phyloP scores from a whole-genome alignment of 2,329 filamentous ascomycete species.

The Monosporascus cannonballus region DNA sequence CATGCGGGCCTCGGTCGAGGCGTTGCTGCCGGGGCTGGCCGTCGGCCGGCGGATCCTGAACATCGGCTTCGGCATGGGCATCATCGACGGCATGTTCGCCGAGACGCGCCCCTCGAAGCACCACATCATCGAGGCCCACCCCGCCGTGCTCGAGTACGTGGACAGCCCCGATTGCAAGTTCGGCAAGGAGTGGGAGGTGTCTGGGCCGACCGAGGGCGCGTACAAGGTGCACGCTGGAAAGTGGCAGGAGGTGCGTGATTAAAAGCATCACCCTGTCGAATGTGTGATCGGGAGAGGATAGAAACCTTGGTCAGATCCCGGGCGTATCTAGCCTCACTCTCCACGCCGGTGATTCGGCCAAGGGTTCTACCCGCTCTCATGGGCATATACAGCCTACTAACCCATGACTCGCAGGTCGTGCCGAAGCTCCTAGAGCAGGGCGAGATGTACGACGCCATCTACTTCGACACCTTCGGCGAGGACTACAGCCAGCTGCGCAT shows the following conservation, averaged over 20 bases:
- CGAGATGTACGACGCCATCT: slow-evolving; percentile 77
- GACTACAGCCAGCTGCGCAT: slow-evolving; percentile 78
- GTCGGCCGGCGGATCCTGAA: slow-evolving; percentile 68
- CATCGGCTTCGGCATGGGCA: slow-evolving; percentile 87
- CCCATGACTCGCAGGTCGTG: slow-evolving; percentile 27
- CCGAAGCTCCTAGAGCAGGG: slow-evolving; percentile 62
- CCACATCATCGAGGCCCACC: slow-evolving; percentile 84
- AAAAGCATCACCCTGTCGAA: neutral
- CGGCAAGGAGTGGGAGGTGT: slow-evolving; percentile 48
- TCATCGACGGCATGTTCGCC: slow-evolving; percentile 73
- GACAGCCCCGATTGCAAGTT: slow-evolving; percentile 41
- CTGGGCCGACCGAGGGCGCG: slow-evolving; percentile 56
- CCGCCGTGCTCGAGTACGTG: slow-evolving; percentile 65
- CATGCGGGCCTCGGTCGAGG: slow-evolving; percentile 70
- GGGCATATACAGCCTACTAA: neutral
- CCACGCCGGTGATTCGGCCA: too few species aligned
- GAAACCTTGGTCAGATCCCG: too few species aligned
- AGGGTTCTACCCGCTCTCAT: too few species aligned
- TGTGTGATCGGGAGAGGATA: too few species aligned
- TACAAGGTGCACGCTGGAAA: slow-evolving; percentile 66
- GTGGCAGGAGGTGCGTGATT: slow-evolving; percentile 67
- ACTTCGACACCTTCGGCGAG: slow-evolving; percentile 97
- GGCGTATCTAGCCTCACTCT: too few species aligned
- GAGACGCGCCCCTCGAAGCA: slow-evolving; percentile 61
- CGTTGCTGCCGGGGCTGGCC: slow-evolving; percentile 41